Evolutionary conservation across 495 filamentous ascomycete genomes (phyloP).

Genomic region (Trichoderma gamsii): DNA sequence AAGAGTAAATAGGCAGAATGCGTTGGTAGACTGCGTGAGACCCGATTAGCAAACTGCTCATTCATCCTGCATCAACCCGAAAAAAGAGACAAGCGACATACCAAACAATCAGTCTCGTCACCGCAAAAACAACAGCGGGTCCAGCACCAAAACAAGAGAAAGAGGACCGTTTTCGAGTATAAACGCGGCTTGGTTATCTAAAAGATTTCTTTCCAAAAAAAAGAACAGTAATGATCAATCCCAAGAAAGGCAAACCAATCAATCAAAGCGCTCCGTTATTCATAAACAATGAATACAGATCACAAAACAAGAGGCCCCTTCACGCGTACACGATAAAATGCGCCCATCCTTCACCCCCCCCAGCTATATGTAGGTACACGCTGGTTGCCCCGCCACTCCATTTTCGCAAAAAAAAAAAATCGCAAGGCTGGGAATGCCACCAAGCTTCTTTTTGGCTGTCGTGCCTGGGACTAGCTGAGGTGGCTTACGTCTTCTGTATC

Average conservation of each 20-base stretch:
- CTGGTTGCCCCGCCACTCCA: constrained; percentile 40
- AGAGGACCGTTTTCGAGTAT: no score
- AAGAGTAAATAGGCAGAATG: neutral
- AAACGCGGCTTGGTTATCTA: no score
- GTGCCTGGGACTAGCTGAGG: constrained; percentile 4
- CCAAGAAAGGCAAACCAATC: neutral
- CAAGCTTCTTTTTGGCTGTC: neutral
- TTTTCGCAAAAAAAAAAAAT: constrained; percentile 36
- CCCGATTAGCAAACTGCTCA: neutral
- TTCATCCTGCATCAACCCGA: neutral
- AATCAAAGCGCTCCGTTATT: neutral
- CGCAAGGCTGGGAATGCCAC: constrained; percentile 32
- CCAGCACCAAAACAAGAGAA: neutral
- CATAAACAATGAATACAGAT: neutral
- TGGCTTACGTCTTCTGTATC: neutral
- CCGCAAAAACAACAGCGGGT: constrained; percentile 1
- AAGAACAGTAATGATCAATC: no score
- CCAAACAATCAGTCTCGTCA: constrained; percentile 1
- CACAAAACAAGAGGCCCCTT: neutral
- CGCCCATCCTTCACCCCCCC: neutral
- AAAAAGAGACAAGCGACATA: neutral
- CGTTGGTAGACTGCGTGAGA: neutral
- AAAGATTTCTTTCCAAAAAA: no score
- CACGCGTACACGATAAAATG: neutral
- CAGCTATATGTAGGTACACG: constrained; percentile 20